Evolutionary conservation across 768 basidiomycete genomes (phyloP).

Genomic region (Kwoniella pini): DNA sequence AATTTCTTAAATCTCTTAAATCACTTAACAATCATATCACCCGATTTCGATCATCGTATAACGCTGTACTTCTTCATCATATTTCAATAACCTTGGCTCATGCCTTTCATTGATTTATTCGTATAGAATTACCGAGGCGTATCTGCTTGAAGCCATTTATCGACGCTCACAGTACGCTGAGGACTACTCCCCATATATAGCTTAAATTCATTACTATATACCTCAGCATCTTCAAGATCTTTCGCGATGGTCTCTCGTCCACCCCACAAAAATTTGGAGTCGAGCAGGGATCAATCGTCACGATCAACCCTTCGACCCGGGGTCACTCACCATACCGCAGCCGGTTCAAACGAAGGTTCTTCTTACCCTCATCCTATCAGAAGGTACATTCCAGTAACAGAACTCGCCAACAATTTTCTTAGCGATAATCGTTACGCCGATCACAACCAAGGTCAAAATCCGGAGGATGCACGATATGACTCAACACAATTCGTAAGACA

Average conservation of each 20-base stretch:
- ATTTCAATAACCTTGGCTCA: not conserved
- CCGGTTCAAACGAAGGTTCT: slow-evolving; percentile 8
- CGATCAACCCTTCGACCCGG: slow-evolving; percentile 10
- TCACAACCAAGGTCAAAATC: not conserved
- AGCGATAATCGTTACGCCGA: not conserved
- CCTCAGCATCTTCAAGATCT: not conserved
- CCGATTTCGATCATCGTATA: not conserved
- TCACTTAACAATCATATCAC: not conserved
- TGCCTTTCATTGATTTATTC: too few species aligned
- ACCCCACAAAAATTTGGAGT: not conserved
- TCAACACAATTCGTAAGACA: too few species aligned
- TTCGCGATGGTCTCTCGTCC: slow-evolving; percentile 1
- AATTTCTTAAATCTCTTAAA: not conserved
- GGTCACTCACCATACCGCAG: not conserved
- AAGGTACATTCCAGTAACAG: not conserved
- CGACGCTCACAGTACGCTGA: slow-evolving; percentile 5
- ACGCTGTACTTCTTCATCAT: not conserved
- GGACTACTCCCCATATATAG: not conserved
- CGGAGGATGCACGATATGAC: too few species aligned
- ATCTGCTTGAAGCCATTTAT: not conserved
- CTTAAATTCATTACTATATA: not conserved
- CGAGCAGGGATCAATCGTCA: slow-evolving; percentile 1
- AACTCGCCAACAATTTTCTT: not conserved
- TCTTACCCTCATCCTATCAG: not conserved
- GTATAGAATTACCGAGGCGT: not conserved